A percentile compares a stretch with the other conserved stretches of the same genome.
These are phyloP conservation scores for Cyberlindnera veronae DNA, from an alignment of 805 yeast genomes.

Conservation along the genomic window DNA sequence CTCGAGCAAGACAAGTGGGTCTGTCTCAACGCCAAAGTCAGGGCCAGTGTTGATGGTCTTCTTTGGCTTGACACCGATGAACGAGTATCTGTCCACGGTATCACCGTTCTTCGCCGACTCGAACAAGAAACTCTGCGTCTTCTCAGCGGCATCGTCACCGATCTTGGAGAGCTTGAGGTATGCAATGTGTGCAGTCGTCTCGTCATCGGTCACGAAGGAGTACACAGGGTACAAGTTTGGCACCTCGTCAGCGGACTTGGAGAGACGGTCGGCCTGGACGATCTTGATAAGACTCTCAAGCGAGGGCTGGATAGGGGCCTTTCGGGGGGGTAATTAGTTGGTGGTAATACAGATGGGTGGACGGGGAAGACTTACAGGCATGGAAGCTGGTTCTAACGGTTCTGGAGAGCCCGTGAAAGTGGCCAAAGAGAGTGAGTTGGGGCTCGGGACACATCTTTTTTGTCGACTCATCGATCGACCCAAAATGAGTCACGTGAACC, in stretches of 20 bases:
- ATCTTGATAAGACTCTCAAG: slow-evolving; percentile 42
- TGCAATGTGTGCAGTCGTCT: slow-evolving; percentile 85
- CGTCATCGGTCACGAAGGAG: slow-evolving; percentile 68
- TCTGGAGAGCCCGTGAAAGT: too few species aligned
- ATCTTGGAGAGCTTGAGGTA: slow-evolving; percentile 70
- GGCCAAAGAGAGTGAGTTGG: too few species aligned
- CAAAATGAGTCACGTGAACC: too few species aligned
- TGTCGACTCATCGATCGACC: too few species aligned
- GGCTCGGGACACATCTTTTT: not conserved
- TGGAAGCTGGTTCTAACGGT: not conserved
- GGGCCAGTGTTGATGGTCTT: slow-evolving; percentile 84
- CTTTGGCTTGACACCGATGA: slow-evolving; percentile 83
- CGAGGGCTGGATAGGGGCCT: slow-evolving; percentile 46
- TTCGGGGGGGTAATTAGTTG: not conserved
- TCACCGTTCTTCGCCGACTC: slow-evolving; percentile 92
- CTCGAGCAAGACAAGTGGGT: slow-evolving; percentile 77
- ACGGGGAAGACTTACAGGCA: slow-evolving; percentile 6
- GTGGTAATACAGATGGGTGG: not conserved
- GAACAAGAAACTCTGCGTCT: slow-evolving; percentile 71
- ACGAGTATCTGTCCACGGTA: slow-evolving; percentile 84
- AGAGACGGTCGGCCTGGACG: slow-evolving; percentile 34
- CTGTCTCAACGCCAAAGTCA: slow-evolving; percentile 50
- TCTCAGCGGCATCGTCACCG: slow-evolving; percentile 48
- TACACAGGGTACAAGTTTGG: slow-evolving; percentile 82
- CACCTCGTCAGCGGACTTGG: slow-evolving; percentile 22